Evolutionary conservation across 192 early-diverging fungal species (phyloP).

Genomic region (Thamnidium elegans): DNA sequence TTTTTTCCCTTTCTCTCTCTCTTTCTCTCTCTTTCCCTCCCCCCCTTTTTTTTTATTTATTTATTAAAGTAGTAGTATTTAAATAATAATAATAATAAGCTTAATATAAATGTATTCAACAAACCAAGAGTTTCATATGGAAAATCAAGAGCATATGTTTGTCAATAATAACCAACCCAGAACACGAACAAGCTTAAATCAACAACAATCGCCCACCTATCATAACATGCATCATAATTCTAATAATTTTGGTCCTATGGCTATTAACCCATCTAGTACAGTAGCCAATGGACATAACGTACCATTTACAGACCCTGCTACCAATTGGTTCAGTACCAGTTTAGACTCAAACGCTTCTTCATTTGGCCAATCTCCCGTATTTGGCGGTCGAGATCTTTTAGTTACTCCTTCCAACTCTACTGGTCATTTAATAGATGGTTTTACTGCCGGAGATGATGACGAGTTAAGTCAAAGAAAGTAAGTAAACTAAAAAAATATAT

Average conservation of each 20-base stretch:
- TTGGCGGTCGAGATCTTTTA: slow-evolving; percentile 18
- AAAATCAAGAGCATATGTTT: slow-evolving; percentile 9
- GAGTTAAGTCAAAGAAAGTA: slow-evolving; percentile 24
- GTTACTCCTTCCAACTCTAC: slow-evolving; percentile 29
- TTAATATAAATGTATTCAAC: slow-evolving; percentile 9
- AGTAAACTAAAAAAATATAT: not conserved
- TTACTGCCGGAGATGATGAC: slow-evolving; percentile 10
- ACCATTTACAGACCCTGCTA: slow-evolving; percentile 12
- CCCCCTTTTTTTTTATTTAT: too few species aligned
- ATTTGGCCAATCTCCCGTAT: slow-evolving; percentile 27
- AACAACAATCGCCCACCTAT: not conserved
- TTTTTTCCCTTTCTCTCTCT: too few species aligned
- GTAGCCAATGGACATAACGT: not conserved
- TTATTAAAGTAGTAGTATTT: too few species aligned
- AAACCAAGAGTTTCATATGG: not conserved
- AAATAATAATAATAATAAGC: too few species aligned
- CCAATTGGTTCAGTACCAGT: slow-evolving; percentile 29
- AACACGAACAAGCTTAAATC: not conserved
- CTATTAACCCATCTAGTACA: slow-evolving; percentile 3
- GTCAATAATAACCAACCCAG: slow-evolving; percentile 1
- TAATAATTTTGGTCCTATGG: slow-evolving; percentile 15
- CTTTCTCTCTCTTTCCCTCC: too few species aligned
- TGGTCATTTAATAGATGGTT: slow-evolving; percentile 19
- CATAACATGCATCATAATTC: slow-evolving; percentile 4
- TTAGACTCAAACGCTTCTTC: slow-evolving; percentile 28